Conservation (phyloP, 2,329 filamentous ascomycete species). For the Xylaria sp. region DNA sequence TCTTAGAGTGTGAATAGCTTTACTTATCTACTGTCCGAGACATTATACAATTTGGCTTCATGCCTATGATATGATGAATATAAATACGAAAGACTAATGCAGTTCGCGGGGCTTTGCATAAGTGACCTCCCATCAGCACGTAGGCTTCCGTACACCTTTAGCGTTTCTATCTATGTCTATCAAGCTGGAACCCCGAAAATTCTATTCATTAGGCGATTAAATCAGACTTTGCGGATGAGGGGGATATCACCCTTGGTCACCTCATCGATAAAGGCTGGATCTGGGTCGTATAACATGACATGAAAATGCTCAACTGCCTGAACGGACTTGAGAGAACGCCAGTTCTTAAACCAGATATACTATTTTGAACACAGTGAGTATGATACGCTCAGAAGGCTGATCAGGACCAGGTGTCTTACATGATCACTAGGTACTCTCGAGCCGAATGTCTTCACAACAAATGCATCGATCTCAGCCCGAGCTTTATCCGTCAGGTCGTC, state of each 20-base stretch:
- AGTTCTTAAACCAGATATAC: conserved; percentile 87
- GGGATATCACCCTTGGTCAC: conserved; percentile 82
- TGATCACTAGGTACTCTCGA: conserved; percentile 61
- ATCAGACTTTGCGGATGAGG: conserved; percentile 60
- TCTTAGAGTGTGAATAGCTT: too few relatives aligned
- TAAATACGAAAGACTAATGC: too few relatives aligned
- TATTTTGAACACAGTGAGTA: conserved; percentile 37
- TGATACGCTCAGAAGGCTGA: conserved; percentile 30
- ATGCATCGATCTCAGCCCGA: conserved; percentile 74
- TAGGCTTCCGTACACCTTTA: background rate
- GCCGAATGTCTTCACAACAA: conserved; percentile 75
- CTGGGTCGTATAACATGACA: conserved; percentile 86
- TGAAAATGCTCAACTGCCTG: conserved; percentile 93
- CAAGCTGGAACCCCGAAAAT: background rate
- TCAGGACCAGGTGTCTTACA: conserved; percentile 55
- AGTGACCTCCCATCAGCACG: too few relatives aligned
- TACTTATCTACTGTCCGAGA: too few relatives aligned
- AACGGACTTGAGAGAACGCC: conserved; percentile 84
- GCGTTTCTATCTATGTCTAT: conserved; percentile 22
- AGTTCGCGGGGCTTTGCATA: too few relatives aligned
- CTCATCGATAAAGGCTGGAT: conserved; percentile 72
- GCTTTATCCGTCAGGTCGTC: conserved; percentile 75
- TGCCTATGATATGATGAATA: too few relatives aligned
- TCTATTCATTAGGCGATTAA: background rate
- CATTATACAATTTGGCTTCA: too few relatives aligned